Evolutionary conservation across 169 alveolate genomes (phyloP), one percentile per base, ranked within the genome.

Genomic region (Plasmodium cynomolgi): DNA sequence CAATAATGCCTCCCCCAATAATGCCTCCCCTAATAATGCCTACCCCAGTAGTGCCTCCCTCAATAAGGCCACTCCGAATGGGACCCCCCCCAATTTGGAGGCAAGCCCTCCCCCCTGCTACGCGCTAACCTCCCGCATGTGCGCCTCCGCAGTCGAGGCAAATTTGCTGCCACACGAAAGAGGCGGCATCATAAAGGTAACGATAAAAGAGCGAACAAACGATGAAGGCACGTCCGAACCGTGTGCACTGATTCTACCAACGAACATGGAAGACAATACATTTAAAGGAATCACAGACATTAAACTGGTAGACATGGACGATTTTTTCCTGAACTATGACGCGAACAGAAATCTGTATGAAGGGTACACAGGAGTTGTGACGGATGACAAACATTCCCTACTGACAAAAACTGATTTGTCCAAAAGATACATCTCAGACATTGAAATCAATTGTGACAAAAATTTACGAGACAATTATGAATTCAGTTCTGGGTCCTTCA

Each of bases 261-360:
- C 81, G 1, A 34, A 81, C 74, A 41, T 37, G 26, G 33, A 80
- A 68, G 91, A 90, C 54, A 58, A 71, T 50, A 71, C 91, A 7
- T 90, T 79, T 31, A 81, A 81, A 79, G 94, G 94, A 62, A 90
- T 90, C 73, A 90, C 94, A 62, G 94, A 90, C 72, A 90, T 90
- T 20, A 90, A 90, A 56, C 50, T 90, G 58, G 83, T 90, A 26
- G 94, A 90, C 73, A 90, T 71, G 91, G 94, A 90, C 83, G 94
- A 90, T 50, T 90, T 90, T 47, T 90, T 90, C 73, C 26, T 44
- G 33, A 90, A 90, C 54, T 90, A 39, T 90, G 91, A 90, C 11
- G 13, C 23, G 33, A 90, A 90, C 73, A 80, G 54, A 58, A 86
- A 74, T 39, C 6, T 90, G n/a, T 90, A 90, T 54, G 31, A 44